Conservation (phyloP, 148 eudicot genomes). For the Persicaria tinctoria region DNA sequence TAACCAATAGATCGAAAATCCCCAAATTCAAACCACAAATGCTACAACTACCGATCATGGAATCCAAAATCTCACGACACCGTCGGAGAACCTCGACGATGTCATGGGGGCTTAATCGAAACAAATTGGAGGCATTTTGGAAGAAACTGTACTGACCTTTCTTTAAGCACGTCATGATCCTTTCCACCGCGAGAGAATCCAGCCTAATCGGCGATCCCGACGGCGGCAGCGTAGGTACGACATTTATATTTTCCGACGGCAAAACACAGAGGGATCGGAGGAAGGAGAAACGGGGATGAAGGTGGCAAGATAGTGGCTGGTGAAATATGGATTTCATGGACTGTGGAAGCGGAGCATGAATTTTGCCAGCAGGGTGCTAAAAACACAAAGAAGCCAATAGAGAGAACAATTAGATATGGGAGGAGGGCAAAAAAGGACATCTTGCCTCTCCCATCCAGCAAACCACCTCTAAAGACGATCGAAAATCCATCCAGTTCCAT, state of each 20-base stretch:
- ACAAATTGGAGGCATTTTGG: neutral
- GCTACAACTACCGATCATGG: slow-evolving; percentile 29
- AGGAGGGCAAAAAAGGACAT: too few species aligned
- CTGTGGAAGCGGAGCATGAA: too few species aligned
- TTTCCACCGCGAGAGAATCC: too few species aligned
- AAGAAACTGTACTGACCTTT: too few species aligned
- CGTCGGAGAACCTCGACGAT: slow-evolving; percentile 12
- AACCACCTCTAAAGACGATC: too few species aligned
- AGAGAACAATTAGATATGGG: too few species aligned
- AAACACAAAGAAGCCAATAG: too few species aligned
- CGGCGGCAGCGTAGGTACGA: neutral
- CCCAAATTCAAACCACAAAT: slow-evolving; percentile 35
- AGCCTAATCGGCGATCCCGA: too few species aligned
- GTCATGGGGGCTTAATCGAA: slow-evolving; percentile 7
- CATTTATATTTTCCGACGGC: neutral
- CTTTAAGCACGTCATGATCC: too few species aligned
- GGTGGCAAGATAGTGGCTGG: neutral
- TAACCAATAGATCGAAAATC: slow-evolving; percentile 70
- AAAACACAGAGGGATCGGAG: slow-evolving; percentile 7
- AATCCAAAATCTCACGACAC: slow-evolving; percentile 54
- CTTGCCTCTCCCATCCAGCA: too few species aligned
- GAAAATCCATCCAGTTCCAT: too few species aligned
- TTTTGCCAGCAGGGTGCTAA: too few species aligned
- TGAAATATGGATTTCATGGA: neutral
- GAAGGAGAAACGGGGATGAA: neutral